Percentiles rank a stretch among this genome's conserved stretches.
phyloP scores from a whole-genome alignment of 352 stramenopile species.

The Saprolegnia diclina region DNA sequence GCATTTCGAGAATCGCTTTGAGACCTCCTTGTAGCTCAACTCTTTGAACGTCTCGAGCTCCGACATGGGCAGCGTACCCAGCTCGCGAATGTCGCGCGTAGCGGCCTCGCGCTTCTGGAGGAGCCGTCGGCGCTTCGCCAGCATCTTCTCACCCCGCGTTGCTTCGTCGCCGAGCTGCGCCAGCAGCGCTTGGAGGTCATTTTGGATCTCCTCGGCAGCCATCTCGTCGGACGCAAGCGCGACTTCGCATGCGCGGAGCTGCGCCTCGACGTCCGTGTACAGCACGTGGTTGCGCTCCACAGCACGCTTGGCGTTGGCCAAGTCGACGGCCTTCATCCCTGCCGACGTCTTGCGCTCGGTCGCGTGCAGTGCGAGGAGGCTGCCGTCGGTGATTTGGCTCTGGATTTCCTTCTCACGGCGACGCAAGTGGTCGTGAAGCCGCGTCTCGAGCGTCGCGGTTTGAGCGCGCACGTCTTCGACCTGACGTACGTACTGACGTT shows the following conservation, averaged over 20 bases:
- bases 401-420: constrained; percentile 70
- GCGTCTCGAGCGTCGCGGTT: constrained; percentile 83
- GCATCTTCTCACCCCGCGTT: constrained; percentile 73
- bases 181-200: constrained; percentile 52
- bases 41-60: constrained; percentile 91
- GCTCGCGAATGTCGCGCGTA: constrained; percentile 94
- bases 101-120: constrained; percentile 91
- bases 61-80: constrained; percentile 92
- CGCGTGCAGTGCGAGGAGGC: constrained; percentile 48
- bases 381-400: constrained; percentile 50
- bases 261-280: constrained; percentile 58
- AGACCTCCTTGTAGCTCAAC: constrained; percentile 86
- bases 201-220: constrained; percentile 44
- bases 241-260: constrained; percentile 49
- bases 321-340: constrained; percentile 88
- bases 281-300: constrained; percentile 58
- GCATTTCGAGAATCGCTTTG: constrained; percentile 90
- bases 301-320: constrained; percentile 69
- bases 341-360: constrained; percentile 61
- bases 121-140: constrained; percentile 70
- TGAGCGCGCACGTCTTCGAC: constrained; percentile 87
- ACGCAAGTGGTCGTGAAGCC: constrained; percentile 91
- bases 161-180: constrained; percentile 83
- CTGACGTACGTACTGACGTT: constrained; percentile 69
- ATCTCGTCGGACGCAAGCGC: constrained; percentile 44